Conservation (phyloP, 192 early-diverging fungal species). For the Podila epigama region DNA sequence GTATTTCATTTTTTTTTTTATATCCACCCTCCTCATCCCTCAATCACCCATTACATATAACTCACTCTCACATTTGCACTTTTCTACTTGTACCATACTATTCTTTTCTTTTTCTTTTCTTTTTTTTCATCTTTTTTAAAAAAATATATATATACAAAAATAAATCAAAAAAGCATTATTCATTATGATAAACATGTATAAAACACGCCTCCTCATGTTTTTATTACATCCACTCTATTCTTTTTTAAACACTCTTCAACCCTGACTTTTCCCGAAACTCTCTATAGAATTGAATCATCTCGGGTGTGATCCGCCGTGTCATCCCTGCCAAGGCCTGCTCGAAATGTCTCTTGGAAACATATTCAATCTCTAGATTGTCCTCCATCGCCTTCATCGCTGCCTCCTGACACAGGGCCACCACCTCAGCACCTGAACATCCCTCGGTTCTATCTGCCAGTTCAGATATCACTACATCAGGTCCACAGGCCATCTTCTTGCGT, state of each 20-base stretch:
- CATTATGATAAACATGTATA: no score
- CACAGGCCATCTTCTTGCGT: conserved; percentile 70
- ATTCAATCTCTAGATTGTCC: conserved; percentile 65
- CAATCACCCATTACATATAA: no score
- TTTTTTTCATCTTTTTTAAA: neutral
- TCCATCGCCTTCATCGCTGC: conserved; percentile 93
- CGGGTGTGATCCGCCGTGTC: conserved; percentile 81
- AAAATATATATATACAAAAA: no score
- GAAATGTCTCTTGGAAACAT: conserved; percentile 71
- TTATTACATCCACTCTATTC: no score
- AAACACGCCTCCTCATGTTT: no score
- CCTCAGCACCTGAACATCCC: conserved; percentile 95
- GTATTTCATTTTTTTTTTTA: no score
- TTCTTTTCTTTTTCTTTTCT: neutral
- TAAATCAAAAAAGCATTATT: no score
- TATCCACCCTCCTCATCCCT: no score
- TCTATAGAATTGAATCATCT: conserved; percentile 93
- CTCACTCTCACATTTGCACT: no score
- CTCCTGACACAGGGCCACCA: conserved; percentile 91
- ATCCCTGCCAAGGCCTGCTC: conserved; percentile 62
- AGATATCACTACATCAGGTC: conserved; percentile 69
- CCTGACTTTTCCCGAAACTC: conserved; percentile 67
- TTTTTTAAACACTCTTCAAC: conserved; percentile 53
- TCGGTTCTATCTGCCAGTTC: conserved; percentile 78
- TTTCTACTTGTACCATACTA: conserved; percentile 2